Evolutionary conservation across 352 stramenopile species (phyloP).

Genomic region (Pythium dissimile): DNA sequence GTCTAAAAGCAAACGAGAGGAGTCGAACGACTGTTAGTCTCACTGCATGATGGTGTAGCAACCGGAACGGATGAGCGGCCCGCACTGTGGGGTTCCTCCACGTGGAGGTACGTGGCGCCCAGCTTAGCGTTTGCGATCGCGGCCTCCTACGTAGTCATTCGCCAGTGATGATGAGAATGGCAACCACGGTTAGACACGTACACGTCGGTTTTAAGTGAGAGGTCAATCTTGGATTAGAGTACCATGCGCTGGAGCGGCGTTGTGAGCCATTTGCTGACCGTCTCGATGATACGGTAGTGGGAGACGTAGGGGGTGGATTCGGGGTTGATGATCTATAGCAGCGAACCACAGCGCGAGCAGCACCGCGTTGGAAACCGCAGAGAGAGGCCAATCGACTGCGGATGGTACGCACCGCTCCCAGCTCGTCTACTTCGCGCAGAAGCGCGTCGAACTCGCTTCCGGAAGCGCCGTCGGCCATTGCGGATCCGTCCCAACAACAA

Average conservation of each 20-base stretch:
- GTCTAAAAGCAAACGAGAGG: slow-evolving; percentile 28
- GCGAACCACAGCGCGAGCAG: background rate
- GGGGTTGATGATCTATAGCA: slow-evolving; percentile 35
- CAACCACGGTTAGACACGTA: too few relatives aligned
- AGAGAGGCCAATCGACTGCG: background rate
- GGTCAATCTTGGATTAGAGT: background rate
- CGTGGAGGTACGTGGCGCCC: slow-evolving; percentile 43
- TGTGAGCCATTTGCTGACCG: slow-evolving; percentile 48
- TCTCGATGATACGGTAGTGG: slow-evolving; percentile 52
- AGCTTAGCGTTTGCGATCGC: slow-evolving; percentile 35
- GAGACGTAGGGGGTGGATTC: slow-evolving; percentile 46
- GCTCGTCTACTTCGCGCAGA: slow-evolving; percentile 16
- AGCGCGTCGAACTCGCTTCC: slow-evolving; percentile 8
- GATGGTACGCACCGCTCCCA: slow-evolving; percentile 2
- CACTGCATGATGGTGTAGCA: background rate
- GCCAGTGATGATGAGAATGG: background rate
- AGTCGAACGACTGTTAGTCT: background rate
- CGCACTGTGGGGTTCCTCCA: slow-evolving; percentile 65
- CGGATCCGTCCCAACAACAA: too few relatives aligned
- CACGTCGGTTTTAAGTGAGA: too few relatives aligned
- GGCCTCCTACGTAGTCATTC: slow-evolving; percentile 23
- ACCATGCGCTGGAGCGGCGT: slow-evolving; percentile 29
- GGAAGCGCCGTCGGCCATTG: too few relatives aligned
- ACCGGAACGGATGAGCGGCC: background rate
- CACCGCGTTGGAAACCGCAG: background rate